These are phyloP conservation scores for Moniliophthora roreri DNA, from an alignment of 1,284 basidiomycete species.

Conservation along the genomic window DNA sequence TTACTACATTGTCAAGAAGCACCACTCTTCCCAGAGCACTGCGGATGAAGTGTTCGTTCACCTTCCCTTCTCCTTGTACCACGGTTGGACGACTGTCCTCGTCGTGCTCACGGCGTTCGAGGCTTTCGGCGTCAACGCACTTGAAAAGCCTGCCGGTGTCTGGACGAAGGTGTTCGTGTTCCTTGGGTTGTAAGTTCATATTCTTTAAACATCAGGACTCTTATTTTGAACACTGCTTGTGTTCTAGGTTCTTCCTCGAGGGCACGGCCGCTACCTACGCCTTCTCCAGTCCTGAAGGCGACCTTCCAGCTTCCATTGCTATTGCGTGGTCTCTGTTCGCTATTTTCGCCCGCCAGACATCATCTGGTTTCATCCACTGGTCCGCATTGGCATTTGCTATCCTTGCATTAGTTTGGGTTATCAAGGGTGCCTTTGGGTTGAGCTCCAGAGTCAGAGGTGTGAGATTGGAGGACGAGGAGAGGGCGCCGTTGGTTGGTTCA, in stretches of 20 bases:
- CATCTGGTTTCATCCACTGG: conserved; percentile 86
- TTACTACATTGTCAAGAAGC: conserved; percentile 90
- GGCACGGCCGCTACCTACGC: conserved; percentile 90
- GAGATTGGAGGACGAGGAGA: conserved; percentile 81
- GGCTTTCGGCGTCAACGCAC: conserved; percentile 84
- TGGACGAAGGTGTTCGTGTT: conserved; percentile 96
- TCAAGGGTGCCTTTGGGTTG: conserved; percentile 68
- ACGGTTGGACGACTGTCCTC: conserved; percentile 93
- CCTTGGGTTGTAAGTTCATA: conserved; percentile 64
- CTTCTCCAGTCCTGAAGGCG: conserved; percentile 86
- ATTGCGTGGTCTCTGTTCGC: conserved; percentile 85
- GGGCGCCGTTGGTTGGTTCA: conserved; percentile 68
- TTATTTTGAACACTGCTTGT: neutral
- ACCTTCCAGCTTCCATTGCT: conserved; percentile 85
- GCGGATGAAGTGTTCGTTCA: conserved; percentile 82
- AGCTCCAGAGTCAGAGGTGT: conserved; percentile 42
- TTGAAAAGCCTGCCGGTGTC: conserved; percentile 66
- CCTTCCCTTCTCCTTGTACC: conserved; percentile 90
- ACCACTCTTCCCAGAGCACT: conserved; percentile 62
- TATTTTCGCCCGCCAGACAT: conserved; percentile 73
- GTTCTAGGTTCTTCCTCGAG: conserved; percentile 84
- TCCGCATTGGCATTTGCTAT: conserved; percentile 83
- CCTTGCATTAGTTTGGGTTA: conserved; percentile 80
- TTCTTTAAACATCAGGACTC: neutral
- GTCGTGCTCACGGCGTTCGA: conserved; percentile 88